phyloP scores from a whole-genome alignment of 257 asterid species.

The Solanum medicagineum region DNA sequence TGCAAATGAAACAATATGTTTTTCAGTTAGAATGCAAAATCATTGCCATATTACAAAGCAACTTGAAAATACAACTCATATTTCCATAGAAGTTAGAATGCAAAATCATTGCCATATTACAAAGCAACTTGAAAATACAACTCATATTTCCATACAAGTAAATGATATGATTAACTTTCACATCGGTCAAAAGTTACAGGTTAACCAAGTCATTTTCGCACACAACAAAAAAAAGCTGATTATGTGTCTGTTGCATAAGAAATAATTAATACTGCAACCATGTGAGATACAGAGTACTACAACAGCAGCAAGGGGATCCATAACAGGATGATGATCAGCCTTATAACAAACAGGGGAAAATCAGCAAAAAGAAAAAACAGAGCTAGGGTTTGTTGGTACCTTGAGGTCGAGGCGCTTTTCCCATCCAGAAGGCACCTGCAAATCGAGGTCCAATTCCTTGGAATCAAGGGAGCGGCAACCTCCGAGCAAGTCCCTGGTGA shows the following conservation, averaged over 20 bases:
- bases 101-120: background rate
- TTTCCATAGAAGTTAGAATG: too few relatives aligned
- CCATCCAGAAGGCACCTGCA: conserved; percentile 92
- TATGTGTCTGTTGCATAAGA: background rate
- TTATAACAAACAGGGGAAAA: background rate
- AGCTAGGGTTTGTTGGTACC: conserved; percentile 15
- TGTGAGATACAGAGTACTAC: background rate
- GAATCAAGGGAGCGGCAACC: conserved; percentile 49
- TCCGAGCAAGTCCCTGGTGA: conserved; percentile 79
- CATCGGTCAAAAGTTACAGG: too few relatives aligned
- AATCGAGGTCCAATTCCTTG: conserved; percentile 79
- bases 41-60: background rate
- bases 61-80: too few relatives aligned
- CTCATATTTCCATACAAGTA: too few relatives aligned
- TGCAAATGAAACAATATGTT: background rate
- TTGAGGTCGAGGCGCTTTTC: conserved; percentile 81
- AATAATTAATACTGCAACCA: background rate
- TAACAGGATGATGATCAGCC: background rate
- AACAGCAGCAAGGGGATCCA: background rate
- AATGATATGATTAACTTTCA: background rate
- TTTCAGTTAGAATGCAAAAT: background rate
- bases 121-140: too few relatives aligned
- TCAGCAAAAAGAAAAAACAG: too few relatives aligned
- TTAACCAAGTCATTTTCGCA: background rate
- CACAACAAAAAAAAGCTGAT: background rate